A percentile compares a stretch with the other conserved stretches of the same genome.
Conservation (phyloP, 2,329 filamentous ascomycete species). For the Microdochium bolleyi region DNA sequence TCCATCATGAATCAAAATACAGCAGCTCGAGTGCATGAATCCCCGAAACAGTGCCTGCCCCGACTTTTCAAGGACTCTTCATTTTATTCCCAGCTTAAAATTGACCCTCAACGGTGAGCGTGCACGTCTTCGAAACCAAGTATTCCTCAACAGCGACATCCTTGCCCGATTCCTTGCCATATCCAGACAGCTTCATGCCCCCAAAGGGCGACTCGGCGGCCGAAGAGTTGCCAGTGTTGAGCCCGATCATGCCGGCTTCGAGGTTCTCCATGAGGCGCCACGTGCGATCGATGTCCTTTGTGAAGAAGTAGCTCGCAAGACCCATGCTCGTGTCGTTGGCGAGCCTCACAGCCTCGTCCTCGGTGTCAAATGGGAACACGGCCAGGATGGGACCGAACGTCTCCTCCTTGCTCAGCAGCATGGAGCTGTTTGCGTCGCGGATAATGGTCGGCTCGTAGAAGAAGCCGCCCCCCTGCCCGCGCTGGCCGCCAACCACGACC, state of each 20-base stretch:
- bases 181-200: slow-evolving; percentile 70
- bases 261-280: slow-evolving; percentile 55
- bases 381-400: slow-evolving; percentile 88
- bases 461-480: slow-evolving; percentile 65
- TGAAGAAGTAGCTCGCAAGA: slow-evolving; percentile 86
- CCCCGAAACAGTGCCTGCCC: no score
- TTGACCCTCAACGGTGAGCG: no score
- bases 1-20: no score
- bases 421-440: slow-evolving; percentile 71
- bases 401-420: slow-evolving; percentile 76
- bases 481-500: slow-evolving; percentile 61
- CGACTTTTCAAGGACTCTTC: no score
- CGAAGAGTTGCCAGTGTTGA: slow-evolving; percentile 61
- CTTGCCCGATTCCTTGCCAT: slow-evolving; percentile 64
- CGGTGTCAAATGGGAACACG: slow-evolving; percentile 75
- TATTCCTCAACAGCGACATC: neutral
- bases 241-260: slow-evolving; percentile 76
- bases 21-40: no score
- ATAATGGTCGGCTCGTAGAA: slow-evolving; percentile 85
- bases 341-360: slow-evolving; percentile 72
- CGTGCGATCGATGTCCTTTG: slow-evolving; percentile 44
- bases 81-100: no score
- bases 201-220: slow-evolving; percentile 55
- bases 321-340: slow-evolving; percentile 77
- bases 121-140: neutral